Evolutionary conservation across 768 basidiomycete species (phyloP).

Genomic region (Leccinellum rugosiceps): DNA sequence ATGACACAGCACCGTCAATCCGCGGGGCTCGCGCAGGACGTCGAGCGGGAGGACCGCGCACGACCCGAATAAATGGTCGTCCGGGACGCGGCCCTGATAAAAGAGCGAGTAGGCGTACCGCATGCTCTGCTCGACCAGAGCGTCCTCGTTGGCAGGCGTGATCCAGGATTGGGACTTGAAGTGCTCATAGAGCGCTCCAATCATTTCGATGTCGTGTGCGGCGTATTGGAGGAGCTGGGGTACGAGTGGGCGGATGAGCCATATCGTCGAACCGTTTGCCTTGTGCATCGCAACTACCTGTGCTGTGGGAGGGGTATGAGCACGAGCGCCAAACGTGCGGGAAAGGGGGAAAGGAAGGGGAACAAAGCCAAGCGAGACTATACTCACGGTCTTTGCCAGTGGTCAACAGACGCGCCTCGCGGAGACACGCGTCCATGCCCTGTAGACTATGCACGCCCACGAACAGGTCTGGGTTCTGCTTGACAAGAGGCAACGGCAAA

Average conservation of each 20-base stretch:
- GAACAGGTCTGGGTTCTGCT: slow-evolving; percentile 24
- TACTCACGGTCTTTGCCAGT: slow-evolving; percentile 35
- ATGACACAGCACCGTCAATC: slow-evolving; percentile 20
- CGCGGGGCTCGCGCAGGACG: slow-evolving; percentile 24
- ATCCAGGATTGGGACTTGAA: slow-evolving; percentile 30
- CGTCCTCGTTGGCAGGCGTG: slow-evolving; percentile 10
- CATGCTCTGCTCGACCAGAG: slow-evolving; percentile 25
- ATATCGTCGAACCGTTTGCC: slow-evolving; percentile 25
- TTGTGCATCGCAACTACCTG: slow-evolving; percentile 38
- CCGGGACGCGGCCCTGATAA: slow-evolving; percentile 26
- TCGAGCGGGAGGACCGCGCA: slow-evolving; percentile 25
- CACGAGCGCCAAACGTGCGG: background rate
- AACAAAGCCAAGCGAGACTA: background rate
- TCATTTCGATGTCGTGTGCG: slow-evolving; percentile 40
- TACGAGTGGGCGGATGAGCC: slow-evolving; percentile 38
- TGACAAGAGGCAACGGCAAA: slow-evolving; percentile 23
- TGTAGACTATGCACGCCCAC: slow-evolving; percentile 32
- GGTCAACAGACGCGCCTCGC: slow-evolving; percentile 20
- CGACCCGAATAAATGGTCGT: slow-evolving; percentile 23
- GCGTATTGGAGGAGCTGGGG: slow-evolving; percentile 38
- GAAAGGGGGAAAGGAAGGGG: too few relatives aligned
- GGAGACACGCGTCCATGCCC: slow-evolving; percentile 36
- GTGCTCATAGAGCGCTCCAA: slow-evolving; percentile 34
- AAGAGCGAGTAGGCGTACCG: slow-evolving; percentile 29
- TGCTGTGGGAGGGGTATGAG: slow-evolving; percentile 20